Evolutionary conservation across 352 stramenopile species (phyloP).

Genomic region (Blastocystis sp.): DNA sequence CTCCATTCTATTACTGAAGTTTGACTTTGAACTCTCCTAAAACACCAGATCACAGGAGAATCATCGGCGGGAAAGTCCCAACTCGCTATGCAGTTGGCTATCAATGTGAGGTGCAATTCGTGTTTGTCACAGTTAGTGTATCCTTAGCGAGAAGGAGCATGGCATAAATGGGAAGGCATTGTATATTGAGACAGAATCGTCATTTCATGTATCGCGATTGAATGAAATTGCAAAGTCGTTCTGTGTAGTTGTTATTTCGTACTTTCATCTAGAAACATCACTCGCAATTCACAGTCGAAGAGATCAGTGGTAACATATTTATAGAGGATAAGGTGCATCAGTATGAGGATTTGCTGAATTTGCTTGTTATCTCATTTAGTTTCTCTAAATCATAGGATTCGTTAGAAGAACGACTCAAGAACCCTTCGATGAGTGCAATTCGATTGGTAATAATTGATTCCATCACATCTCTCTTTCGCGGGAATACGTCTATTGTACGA

Average conservation of each 20-base stretch:
- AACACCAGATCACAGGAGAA: slow-evolving; percentile 10
- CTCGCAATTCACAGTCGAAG: not conserved
- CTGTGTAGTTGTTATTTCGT: not conserved
- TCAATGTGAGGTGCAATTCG: not conserved
- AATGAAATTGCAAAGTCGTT: not conserved
- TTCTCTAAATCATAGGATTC: not conserved
- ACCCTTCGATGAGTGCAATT: not conserved
- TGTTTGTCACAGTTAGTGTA: not conserved
- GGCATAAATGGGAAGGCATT: slow-evolving; percentile 14
- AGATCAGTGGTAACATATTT: slow-evolving; percentile 20
- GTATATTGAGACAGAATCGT: slow-evolving; percentile 37
- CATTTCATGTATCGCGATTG: not conserved
- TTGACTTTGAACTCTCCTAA: not conserved
- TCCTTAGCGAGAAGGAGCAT: not conserved
- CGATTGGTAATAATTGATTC: slow-evolving; percentile 25
- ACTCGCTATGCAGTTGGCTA: slow-evolving; percentile 32
- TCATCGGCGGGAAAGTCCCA: slow-evolving; percentile 33
- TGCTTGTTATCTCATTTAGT: not conserved
- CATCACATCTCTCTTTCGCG: slow-evolving; percentile 17
- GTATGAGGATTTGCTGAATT: not conserved
- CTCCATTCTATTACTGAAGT: not conserved
- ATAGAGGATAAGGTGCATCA: not conserved
- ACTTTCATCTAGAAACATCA: not conserved
- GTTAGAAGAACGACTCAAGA: not conserved
- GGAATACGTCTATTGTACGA: not conserved